phyloP scores from a whole-genome alignment of 2,329 filamentous ascomycete species.

The Colletotrichum sp. region DNA sequence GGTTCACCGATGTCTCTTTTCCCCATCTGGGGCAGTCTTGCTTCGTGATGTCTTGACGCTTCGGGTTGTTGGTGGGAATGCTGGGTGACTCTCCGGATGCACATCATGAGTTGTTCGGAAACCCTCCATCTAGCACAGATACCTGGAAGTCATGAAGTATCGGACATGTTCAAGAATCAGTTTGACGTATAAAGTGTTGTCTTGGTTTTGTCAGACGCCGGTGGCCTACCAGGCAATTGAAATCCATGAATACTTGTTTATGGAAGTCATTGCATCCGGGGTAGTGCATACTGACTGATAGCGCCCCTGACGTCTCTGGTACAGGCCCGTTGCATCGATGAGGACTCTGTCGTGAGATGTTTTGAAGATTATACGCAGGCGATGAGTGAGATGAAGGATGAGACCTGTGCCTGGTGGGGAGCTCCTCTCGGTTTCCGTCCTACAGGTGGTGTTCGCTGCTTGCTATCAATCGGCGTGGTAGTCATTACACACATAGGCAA shows the following conservation, averaged over 20 bases:
- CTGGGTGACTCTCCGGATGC: background rate
- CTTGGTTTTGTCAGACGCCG: background rate
- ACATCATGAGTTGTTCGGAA: accelerated
- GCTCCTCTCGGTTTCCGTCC: background rate
- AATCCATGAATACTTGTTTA: background rate
- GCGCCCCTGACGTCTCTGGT: accelerated
- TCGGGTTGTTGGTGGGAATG: background rate
- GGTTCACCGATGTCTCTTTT: background rate
- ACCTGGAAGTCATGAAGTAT: background rate
- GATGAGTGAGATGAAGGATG: background rate
- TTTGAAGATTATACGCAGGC: background rate
- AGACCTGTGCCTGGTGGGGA: accelerated
- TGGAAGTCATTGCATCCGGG: background rate
- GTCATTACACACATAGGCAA: too few species aligned
- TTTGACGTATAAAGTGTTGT: background rate
- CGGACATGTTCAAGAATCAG: accelerated
- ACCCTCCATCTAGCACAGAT: accelerated
- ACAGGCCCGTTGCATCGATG: background rate
- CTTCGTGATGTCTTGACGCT: background rate
- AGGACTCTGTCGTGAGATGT: background rate
- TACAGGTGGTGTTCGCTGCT: too few species aligned
- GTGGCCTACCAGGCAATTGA: background rate
- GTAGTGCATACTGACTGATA: accelerated
- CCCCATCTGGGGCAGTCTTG: background rate
- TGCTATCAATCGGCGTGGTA: too few species aligned